Evolutionary conservation across 805 yeast genomes (phyloP), one percentile per base, ranked within the genome.

Genomic region (Metschnikowia hibisci): DNA sequence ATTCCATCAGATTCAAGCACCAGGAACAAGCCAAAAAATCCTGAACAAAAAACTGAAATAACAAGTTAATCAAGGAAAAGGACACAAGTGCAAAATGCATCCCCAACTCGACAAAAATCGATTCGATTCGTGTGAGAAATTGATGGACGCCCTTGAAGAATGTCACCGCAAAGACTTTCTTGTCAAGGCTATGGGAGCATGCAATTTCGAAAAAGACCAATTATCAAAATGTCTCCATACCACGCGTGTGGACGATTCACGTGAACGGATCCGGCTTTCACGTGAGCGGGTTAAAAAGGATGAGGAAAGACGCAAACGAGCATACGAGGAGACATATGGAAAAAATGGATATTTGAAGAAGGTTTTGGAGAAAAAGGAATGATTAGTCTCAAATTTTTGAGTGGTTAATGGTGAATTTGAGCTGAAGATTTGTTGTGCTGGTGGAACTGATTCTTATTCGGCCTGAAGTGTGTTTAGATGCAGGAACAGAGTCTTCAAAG

Each of bases 121-220:
- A 44, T 69, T 70, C 47, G 69, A 64, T 36, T 63, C 84, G 14
- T 91, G 99, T 63, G 80, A 77, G 41, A 86, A 83, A 48, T 74
- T 88, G 32, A 88, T 93, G 61, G 82, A 83, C 48, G 96, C 95
- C 0, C 75, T 91, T 5, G 96, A 91, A 55, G 83, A 87, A 59
- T 91, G 99, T 61, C 96, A 90, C 56, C 74, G 79, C 45, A 74
- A 74, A 42, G 84, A 81, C 43, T 84, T 81, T 52, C 53, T 84
- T 46, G 74, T 78, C 51, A 79, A 85, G 60, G 81, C 86, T 6
- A 69, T 87, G 52, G 98, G 98, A 22, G 71, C 78, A 46, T 91
- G 99, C 66, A 87, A 88, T 63, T 80, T 81, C 41, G 82, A 84
- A 55, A 89, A 89, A 56, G 87, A 84, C 49, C 90, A 85, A 40